Evolutionary conservation across 345 rosid genomes (phyloP).

Genomic region (Syzygium jambos): DNA sequence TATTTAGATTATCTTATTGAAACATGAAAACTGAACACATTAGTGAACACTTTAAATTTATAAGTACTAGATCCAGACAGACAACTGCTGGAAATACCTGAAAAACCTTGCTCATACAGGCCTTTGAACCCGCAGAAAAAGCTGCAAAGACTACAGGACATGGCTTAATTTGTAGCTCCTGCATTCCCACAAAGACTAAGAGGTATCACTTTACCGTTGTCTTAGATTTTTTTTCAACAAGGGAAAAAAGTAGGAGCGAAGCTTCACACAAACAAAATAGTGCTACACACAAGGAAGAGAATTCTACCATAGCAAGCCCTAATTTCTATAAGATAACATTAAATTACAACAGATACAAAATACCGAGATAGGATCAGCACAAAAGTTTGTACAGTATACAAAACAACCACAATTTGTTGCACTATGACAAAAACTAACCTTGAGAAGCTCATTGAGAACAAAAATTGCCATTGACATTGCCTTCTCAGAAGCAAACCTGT

Average conservation of each 20-base stretch:
- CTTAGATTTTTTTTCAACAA: background rate
- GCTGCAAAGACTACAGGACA: conserved; percentile 76
- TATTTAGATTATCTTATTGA: background rate
- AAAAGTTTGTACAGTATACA: background rate
- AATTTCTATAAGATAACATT: background rate
- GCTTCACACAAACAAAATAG: background rate
- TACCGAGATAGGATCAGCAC: background rate
- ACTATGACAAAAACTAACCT: conserved; percentile 34
- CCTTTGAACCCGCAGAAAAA: conserved; percentile 83
- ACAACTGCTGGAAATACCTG: conserved; percentile 33
- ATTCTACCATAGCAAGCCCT: background rate
- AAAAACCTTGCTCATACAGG: conserved; percentile 82
- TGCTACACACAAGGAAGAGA: background rate
- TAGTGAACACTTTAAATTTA: background rate
- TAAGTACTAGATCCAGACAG: background rate
- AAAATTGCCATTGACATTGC: conserved; percentile 66
- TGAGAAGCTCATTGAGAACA: conserved; percentile 58
- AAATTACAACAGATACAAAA: background rate
- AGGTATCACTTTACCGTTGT: background rate
- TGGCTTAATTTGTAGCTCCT: conserved; percentile 23
- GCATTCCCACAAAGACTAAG: background rate
- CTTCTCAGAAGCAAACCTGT: conserved; percentile 75
- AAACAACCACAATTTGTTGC: background rate
- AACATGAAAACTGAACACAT: background rate
- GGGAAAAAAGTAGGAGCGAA: background rate